Conservation (phyloP, 2,329 filamentous ascomycete genomes). For the Zasmidium cellare region DNA sequence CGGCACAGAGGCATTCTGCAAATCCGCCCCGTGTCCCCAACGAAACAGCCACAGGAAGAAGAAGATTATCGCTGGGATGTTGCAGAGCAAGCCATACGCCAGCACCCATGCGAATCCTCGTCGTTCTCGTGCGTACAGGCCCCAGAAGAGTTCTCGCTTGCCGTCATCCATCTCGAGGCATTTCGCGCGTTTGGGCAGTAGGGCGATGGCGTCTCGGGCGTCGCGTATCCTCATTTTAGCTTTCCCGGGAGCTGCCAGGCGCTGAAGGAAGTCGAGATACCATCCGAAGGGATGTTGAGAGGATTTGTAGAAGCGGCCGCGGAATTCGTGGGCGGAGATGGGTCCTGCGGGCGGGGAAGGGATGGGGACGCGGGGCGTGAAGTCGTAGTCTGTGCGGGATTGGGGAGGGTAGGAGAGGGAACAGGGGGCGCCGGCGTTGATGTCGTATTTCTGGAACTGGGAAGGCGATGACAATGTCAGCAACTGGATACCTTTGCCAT, state of each 20-base stretch:
- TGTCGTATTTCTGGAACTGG: constrained; percentile 7
- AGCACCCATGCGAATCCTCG: constrained; percentile 1
- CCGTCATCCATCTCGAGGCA: background rate
- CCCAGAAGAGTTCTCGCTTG: constrained; percentile 6
- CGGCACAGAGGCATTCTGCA: constrained; percentile 8
- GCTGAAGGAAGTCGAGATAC: background rate
- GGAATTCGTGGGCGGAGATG: constrained; percentile 6
- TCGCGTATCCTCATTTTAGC: background rate
- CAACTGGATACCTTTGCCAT: background rate
- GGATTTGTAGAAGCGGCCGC: constrained; percentile 1
- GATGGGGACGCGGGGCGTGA: constrained; percentile 1
- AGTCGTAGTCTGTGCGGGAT: background rate
- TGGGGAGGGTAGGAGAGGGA: background rate
- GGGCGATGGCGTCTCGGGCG: background rate
- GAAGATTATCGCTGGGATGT: constrained; percentile 6
- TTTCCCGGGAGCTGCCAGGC: no score
- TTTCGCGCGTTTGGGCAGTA: background rate
- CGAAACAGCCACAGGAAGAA: constrained; percentile 11
- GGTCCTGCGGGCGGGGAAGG: constrained; percentile 4
- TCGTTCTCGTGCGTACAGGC: constrained; percentile 6
- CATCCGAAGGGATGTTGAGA: no score
- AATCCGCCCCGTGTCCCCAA: constrained; percentile 4
- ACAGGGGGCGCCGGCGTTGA: background rate
- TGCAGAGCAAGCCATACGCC: background rate
- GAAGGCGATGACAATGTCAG: background rate